Conservation (phyloP, 2,329 filamentous ascomycete species). For the Fusarium sp. region DNA sequence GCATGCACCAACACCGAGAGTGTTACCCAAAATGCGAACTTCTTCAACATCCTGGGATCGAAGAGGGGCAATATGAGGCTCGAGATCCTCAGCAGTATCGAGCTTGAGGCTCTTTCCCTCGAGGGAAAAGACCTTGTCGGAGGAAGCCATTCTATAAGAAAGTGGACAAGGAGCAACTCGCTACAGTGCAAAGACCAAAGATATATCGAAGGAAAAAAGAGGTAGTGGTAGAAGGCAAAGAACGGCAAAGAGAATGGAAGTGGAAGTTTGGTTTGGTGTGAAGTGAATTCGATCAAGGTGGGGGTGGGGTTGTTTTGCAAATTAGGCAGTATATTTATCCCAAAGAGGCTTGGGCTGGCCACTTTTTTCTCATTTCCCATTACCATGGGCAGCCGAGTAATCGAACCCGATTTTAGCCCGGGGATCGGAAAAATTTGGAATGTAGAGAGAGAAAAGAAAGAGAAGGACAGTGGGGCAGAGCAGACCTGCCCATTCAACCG, state of each 20-base stretch:
- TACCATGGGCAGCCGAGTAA: constrained; percentile 17
- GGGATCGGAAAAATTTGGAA: constrained; percentile 37
- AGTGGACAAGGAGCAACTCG: constrained; percentile 5
- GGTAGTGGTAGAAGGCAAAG: constrained; percentile 17
- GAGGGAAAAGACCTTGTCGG: constrained; percentile 80
- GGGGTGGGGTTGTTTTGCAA: constrained; percentile 41
- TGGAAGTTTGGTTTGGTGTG: constrained; percentile 26
- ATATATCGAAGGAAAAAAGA: constrained; percentile 4
- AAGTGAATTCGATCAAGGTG: constrained; percentile 38
- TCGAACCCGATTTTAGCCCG: constrained; percentile 30
- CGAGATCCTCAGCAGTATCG: constrained; percentile 85
- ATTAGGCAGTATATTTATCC: constrained; percentile 31
- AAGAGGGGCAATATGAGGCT: constrained; percentile 81
- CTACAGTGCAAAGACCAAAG: constrained; percentile 22
- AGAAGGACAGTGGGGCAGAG: neutral
- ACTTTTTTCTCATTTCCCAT: constrained; percentile 26
- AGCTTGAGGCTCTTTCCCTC: constrained; percentile 94
- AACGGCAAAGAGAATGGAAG: constrained; percentile 29
- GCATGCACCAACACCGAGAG: constrained; percentile 87
- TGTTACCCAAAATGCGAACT: constrained; percentile 88
- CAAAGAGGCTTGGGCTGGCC: constrained; percentile 15
- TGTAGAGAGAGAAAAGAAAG: neutral
- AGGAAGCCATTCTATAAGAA: constrained; percentile 45
- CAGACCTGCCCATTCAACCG: constrained; percentile 36
- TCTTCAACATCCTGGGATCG: constrained; percentile 82